Conservation (phyloP, 176 grass and related monocot genomes). For the Eremochloa ophiuroides region DNA sequence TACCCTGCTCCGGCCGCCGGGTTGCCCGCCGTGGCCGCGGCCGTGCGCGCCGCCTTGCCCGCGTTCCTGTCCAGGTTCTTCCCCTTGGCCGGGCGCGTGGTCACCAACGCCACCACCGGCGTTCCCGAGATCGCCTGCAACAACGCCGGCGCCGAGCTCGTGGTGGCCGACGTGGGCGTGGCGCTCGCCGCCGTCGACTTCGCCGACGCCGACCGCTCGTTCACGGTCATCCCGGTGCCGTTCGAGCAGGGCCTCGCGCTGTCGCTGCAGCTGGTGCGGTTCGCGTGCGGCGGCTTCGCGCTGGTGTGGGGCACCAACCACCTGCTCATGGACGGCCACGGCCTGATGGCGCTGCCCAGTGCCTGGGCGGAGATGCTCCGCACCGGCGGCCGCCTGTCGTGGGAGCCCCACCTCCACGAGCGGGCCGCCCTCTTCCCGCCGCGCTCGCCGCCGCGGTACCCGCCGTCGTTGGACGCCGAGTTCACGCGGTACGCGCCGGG, state of each 20-base stretch:
- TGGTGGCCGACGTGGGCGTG: slow-evolving; percentile 10
- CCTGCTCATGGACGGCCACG: slow-evolving; percentile 61
- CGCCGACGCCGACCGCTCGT: slow-evolving; percentile 33
- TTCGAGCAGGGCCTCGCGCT: slow-evolving; percentile 45
- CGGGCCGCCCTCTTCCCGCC: slow-evolving; percentile 36
- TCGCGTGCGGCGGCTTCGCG: slow-evolving; percentile 65
- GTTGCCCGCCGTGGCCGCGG: slow-evolving; percentile 3
- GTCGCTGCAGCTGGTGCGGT: slow-evolving; percentile 63
- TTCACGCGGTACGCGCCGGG: slow-evolving; percentile 36
- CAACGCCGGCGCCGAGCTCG: slow-evolving; percentile 65
- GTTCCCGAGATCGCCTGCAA: slow-evolving; percentile 36
- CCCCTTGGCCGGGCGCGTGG: slow-evolving; percentile 47
- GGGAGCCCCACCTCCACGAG: slow-evolving; percentile 44
- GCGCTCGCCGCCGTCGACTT: slow-evolving; percentile 44
- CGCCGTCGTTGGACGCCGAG: slow-evolving; percentile 38
- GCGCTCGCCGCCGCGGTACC: slow-evolving; percentile 30
- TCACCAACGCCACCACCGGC: slow-evolving; percentile 1
- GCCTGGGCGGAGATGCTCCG: slow-evolving; percentile 49
- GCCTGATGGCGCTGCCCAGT: slow-evolving; percentile 38
- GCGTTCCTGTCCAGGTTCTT: slow-evolving; percentile 44
- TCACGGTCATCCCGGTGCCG: slow-evolving; percentile 28
- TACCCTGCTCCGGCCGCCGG: slow-evolving; percentile 8
- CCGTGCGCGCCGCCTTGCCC: slow-evolving; percentile 23
- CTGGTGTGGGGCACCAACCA: slow-evolving; percentile 61
- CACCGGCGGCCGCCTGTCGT: slow-evolving; percentile 15